Base-by-base conservation (phyloP, 2,329 filamentous ascomycete species). In the Colletotrichum eleusines region DNA sequence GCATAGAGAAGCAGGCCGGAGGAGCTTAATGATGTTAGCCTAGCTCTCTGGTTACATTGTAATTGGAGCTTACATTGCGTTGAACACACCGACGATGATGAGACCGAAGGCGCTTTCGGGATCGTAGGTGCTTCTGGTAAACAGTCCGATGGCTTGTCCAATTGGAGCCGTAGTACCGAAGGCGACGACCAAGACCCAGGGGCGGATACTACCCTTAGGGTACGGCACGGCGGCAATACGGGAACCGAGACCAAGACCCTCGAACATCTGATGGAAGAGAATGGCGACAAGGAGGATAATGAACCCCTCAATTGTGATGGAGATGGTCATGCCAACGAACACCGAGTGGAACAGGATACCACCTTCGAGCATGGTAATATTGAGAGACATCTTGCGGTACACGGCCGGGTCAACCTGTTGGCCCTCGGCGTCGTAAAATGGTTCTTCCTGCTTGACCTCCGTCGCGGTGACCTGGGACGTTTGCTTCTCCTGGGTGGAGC, bases 341-440 rank as follows among this genome's bases (percentile, higher is more conserved):
- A 94, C 87, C 72, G 90, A 92, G 81, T 94, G 92, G 78, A 94
- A 94, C 14, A 94, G 84, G 73, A 94, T 94, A 72, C 92, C 92
- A 67, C 92, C 90, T 79, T 94, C 92, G 6, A 94, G 86, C 3
- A 94, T 85, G 5, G 92, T 87, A 74, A 93, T 93, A 80, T 94
- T 92, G 75, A 93, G 84, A 3, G 92, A 87, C 78, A 90, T 88
- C 75, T 89, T 91, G 76, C 88, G 87, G 79, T 88, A 85, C 8
- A 85, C 80, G 11, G 78, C 69, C 6, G 84, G 82, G 73, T 86
- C 83, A 18, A 86, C 81, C 0, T 76, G 72, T 69, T 83, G 78
- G 16, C 82, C 82, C 64, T 86, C 83, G 50, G 82, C 81, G 59
- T 87, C 85, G 50, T 81, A 79, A 71, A 80, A 81, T 0, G 76